A percentile compares a stretch with the other conserved stretches of the same genome.
Conservation (phyloP, 805 yeast genomes). For the Candida oleophila region DNA sequence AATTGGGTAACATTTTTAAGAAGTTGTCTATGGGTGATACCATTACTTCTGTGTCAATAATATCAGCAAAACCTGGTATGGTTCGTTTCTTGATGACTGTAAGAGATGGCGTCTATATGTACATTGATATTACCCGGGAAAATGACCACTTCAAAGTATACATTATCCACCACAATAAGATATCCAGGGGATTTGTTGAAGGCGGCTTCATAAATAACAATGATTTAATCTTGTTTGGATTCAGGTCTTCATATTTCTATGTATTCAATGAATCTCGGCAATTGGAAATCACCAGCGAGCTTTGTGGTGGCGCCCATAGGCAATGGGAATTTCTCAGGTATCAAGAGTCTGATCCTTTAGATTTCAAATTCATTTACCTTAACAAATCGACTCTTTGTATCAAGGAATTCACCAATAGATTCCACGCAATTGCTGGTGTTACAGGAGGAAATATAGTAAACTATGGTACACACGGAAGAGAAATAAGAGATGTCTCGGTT, state of each 20-base stretch:
- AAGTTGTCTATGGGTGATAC: conserved; percentile 67
- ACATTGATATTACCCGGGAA: conserved; percentile 19
- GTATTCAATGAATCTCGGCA: conserved; percentile 81
- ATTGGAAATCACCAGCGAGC: conserved; percentile 62
- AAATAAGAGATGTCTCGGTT: conserved; percentile 73
- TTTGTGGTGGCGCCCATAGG: conserved; percentile 92
- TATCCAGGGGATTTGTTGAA: conserved; percentile 78
- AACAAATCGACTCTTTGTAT: conserved; percentile 49
- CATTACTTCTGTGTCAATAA: conserved; percentile 50
- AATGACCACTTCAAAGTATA: conserved; percentile 15
- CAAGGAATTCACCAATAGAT: conserved; percentile 22
- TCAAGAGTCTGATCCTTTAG: conserved; percentile 5
- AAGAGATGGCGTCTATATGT: conserved; percentile 65
- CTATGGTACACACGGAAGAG: conserved; percentile 88
- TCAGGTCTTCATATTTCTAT: conserved; percentile 74
- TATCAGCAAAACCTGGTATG: conserved; percentile 22
- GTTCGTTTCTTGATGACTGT: conserved; percentile 48
- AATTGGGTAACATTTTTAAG: conserved; percentile 34
- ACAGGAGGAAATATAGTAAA: conserved; percentile 26
- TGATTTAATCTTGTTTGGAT: conserved; percentile 68
- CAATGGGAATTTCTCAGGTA: conserved; percentile 59
- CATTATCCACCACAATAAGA: conserved; percentile 55
- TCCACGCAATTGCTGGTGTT: conserved; percentile 10
- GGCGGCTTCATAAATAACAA: conserved; percentile 52
- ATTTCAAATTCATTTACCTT: conserved; percentile 54